A percentile compares a stretch with the other conserved stretches of the same genome.
Conservation (phyloP, 2,329 filamentous ascomycete genomes). For the Alternaria incomplexa region DNA sequence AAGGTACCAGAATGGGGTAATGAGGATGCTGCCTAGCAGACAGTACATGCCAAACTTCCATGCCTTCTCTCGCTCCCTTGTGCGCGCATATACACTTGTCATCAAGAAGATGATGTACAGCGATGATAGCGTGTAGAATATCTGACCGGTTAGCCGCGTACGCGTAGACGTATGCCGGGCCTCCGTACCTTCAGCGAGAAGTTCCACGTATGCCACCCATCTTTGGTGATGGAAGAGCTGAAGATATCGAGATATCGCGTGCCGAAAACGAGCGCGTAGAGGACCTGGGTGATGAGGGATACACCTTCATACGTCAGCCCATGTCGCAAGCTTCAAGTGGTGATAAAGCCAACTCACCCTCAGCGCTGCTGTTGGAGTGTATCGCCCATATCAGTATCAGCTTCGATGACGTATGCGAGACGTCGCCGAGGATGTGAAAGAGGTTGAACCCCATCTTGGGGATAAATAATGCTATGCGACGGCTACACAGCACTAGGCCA, state of each 20-base stretch:
- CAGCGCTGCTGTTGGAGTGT: slow-evolving; percentile 83
- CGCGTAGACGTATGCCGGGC: neutral
- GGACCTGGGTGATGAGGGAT: slow-evolving; percentile 86
- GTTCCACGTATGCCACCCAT: slow-evolving; percentile 58
- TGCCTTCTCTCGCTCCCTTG: slow-evolving; percentile 88
- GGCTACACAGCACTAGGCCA: slow-evolving; percentile 35
- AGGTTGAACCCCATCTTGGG: slow-evolving; percentile 50
- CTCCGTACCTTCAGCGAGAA: slow-evolving; percentile 70
- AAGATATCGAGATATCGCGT: slow-evolving; percentile 89
- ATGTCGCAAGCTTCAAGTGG: neutral
- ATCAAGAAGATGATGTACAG: slow-evolving; percentile 88
- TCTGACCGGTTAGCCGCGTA: slow-evolving; percentile 41
- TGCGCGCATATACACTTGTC: slow-evolving; percentile 83
- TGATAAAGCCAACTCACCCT: slow-evolving; percentile 61
- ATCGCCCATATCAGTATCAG: slow-evolving; percentile 90
- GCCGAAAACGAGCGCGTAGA: slow-evolving; percentile 86
- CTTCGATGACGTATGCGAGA: slow-evolving; percentile 86
- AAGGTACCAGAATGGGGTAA: slow-evolving; percentile 75
- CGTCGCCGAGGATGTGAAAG: slow-evolving; percentile 81
- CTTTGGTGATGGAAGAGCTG: slow-evolving; percentile 46
- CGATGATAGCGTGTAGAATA: slow-evolving; percentile 84
- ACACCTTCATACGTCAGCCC: slow-evolving; percentile 63
- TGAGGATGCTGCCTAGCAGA: slow-evolving; percentile 67
- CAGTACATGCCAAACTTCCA: slow-evolving; percentile 85
- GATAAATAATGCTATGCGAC: slow-evolving; percentile 8